Evolutionary conservation across 768 basidiomycete genomes (phyloP).

Genomic region (Tulasnella sp.): DNA sequence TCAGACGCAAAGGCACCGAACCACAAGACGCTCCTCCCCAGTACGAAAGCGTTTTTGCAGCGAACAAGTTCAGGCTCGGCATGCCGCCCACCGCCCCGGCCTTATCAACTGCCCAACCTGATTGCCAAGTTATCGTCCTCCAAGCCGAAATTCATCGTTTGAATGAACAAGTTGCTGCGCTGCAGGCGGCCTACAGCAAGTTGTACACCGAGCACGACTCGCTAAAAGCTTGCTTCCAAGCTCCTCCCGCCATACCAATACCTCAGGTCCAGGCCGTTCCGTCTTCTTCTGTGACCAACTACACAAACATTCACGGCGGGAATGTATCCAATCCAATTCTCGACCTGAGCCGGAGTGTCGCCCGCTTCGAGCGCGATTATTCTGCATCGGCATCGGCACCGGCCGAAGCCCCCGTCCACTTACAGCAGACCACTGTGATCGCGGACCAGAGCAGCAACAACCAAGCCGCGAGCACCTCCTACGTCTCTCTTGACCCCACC

Average conservation of each 20-base stretch:
- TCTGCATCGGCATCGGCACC: background rate
- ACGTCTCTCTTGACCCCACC: background rate
- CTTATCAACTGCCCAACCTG: background rate
- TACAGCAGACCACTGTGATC: background rate
- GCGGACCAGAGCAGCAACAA: background rate
- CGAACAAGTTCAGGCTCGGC: background rate
- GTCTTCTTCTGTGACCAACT: background rate
- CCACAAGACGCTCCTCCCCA: background rate
- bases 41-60: background rate
- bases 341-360: background rate
- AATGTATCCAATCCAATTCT: background rate
- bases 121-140: background rate
- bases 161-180: background rate
- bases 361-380: background rate
- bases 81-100: too few relatives aligned
- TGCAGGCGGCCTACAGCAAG: background rate
- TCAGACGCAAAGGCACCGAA: conserved; percentile 80
- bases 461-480: too few relatives aligned
- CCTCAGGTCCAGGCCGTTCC: background rate
- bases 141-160: background rate
- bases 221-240: background rate
- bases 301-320: background rate
- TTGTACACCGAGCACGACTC: background rate
- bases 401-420: background rate
- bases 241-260: background rate